Evolutionary conservation across 306 rosid species (phyloP), one percentile per base, ranked within the genome.

Genomic region (Aeschynomene evenia): DNA sequence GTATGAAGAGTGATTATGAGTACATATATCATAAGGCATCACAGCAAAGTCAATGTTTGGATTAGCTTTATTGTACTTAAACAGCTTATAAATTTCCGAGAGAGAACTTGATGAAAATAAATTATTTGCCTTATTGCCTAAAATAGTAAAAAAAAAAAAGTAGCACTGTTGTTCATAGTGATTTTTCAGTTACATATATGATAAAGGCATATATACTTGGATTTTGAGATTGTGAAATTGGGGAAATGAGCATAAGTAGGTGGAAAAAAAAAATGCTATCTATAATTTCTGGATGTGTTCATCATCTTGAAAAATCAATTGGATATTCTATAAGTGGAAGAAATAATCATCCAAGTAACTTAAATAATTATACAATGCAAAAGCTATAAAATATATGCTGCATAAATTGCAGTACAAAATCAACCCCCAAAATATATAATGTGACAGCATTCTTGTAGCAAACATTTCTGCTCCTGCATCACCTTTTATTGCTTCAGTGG

Each of bases 281-380:
- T n/a, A 36, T 19, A 72, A 34, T 48, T 49, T 61, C 24, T 8
- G 28, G 26, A 65, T 77, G 83, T 40, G 33, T 22, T 50, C 67
- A 42, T 43, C 40, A 59, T 61, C 31, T 59, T 11, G 81, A 79
- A 71, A 83, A 89, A 71, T 84, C 31, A 48, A 69, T 61, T 43
- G 34, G 45, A 68, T 43, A 68, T 56, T 63, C 57, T 46, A 51
- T 62, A 52, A 36, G 4, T 15, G 14, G 40, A 40, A 56, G 52
- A n/a, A 59, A 53, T 46, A 37, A 63, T 39, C 61, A 58, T 57
- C 74, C 84, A 70, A 64, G 80, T 76, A 74, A 66, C 48, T 23
- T 62, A 68, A 58, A 71, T 12, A 67, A 73, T 72, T 61, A 64
- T 71, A 77, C 80, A 77, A 68, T 20, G 21, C 58, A 67, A 62